Conservation (phyloP, 164 flowering plant genomes). For the Houttuynia cordata region DNA sequence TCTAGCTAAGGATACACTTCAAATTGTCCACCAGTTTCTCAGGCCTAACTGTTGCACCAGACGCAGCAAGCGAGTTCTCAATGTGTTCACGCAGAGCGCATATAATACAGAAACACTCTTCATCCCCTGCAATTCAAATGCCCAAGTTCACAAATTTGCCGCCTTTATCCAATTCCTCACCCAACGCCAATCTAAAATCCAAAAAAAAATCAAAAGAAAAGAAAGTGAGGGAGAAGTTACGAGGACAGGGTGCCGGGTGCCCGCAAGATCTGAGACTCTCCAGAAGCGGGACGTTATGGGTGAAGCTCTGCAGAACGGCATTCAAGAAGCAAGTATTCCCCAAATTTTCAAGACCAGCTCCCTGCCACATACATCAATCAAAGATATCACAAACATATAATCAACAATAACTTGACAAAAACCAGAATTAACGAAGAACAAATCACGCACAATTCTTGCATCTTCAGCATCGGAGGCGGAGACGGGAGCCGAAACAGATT, state of each 20-base stretch:
- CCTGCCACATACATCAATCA: conserved; percentile 20
- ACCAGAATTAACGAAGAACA: background rate
- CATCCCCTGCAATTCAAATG: conserved; percentile 27
- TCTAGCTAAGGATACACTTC: conserved; percentile 27
- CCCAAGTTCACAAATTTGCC: background rate
- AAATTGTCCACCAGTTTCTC: conserved; percentile 43
- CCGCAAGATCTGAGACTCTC: conserved; percentile 28
- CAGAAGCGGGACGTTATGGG: conserved; percentile 68
- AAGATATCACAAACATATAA: background rate
- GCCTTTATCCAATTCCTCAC: background rate
- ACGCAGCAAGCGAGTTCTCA: conserved; percentile 27
- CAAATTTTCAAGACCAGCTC: conserved; percentile 65
- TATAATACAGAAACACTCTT: conserved; percentile 43
- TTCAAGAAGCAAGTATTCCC: conserved; percentile 87
- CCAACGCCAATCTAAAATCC: background rate
- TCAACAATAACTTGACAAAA: background rate
- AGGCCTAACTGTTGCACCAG: conserved; percentile 34
- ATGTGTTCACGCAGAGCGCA: conserved; percentile 47
- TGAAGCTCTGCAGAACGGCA: conserved; percentile 68
- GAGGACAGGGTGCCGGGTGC: conserved; percentile 27
- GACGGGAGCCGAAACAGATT: background rate
- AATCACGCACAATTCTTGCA: background rate
- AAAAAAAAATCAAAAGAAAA: background rate
- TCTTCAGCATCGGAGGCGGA: background rate
- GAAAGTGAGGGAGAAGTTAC: conserved; percentile 15